Conservation (phyloP, 371 early-diverging fungal species). For the Catenaria anguillulae region DNA sequence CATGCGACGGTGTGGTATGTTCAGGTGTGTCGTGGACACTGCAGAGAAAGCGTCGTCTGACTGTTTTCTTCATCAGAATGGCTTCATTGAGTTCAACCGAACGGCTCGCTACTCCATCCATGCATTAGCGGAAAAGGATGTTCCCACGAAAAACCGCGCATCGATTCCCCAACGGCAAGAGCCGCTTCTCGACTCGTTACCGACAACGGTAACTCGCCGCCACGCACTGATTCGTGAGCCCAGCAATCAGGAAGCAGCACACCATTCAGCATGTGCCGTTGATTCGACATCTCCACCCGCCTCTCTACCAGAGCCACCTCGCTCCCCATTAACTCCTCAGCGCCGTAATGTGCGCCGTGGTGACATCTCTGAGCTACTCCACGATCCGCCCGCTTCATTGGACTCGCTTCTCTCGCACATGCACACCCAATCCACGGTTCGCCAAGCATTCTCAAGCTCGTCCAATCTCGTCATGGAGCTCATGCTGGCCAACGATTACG, state of each 20-base stretch:
- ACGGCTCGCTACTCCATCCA: background rate
- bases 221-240: too few species aligned
- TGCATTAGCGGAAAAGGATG: background rate
- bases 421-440: background rate
- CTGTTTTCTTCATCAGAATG: background rate
- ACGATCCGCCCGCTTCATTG: too few species aligned
- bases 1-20: conserved; percentile 7
- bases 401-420: background rate
- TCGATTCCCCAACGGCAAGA: background rate
- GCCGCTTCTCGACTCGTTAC: background rate
- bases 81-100: background rate
- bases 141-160: background rate
- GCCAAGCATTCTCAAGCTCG: too few species aligned
- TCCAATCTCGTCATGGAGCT: conserved; percentile 2
- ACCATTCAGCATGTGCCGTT: too few species aligned
- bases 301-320: too few species aligned
- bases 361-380: too few species aligned
- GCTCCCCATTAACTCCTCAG: too few species aligned
- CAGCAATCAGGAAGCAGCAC: too few species aligned
- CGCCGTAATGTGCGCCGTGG: too few species aligned
- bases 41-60: background rate
- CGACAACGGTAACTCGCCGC: too few species aligned
- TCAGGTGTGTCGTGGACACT: background rate
- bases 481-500: conserved; percentile 8
- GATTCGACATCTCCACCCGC: too few species aligned